Percentiles rank a stretch among this genome's conserved stretches.
Evolutionary conservation across 331 rosid species (phyloP).

Genomic region (Cydonia oblonga): DNA sequence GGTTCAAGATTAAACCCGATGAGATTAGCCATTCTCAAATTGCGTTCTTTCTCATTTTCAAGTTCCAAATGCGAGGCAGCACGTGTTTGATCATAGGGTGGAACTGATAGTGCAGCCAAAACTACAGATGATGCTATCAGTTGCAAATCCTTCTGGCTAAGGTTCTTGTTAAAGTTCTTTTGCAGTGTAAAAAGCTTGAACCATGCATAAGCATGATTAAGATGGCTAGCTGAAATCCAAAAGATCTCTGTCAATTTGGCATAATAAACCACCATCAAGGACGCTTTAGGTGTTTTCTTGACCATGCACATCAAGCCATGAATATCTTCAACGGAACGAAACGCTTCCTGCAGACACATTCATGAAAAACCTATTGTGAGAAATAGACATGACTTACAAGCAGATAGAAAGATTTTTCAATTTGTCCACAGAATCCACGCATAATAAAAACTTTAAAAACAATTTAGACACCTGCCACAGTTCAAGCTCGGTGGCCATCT

Average conservation of each 20-base stretch:
- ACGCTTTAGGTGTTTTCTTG: slow-evolving; percentile 87
- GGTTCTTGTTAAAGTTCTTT: slow-evolving; percentile 83
- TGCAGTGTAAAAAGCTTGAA: slow-evolving; percentile 77
- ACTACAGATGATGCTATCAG: slow-evolving; percentile 92
- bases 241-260: slow-evolving; percentile 80
- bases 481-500: slow-evolving; percentile 85
- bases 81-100: slow-evolving; percentile 58
- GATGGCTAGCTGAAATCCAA: slow-evolving; percentile 74
- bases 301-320: slow-evolving; percentile 96
- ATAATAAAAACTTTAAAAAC: background rate
- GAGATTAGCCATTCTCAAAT: slow-evolving; percentile 80
- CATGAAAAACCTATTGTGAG: background rate
- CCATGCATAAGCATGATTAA: slow-evolving; percentile 94
- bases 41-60: slow-evolving; percentile 85
- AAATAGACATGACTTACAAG: background rate
- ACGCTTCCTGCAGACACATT: slow-evolving; percentile 65
- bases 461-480: slow-evolving; percentile 78
- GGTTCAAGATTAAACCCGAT: slow-evolving; percentile 82
- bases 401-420: background rate
- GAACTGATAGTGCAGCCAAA: slow-evolving; percentile 80
- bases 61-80: slow-evolving; percentile 80
- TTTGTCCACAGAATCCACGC: background rate
- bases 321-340: slow-evolving; percentile 88
- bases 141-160: slow-evolving; percentile 94
- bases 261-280: slow-evolving; percentile 88